Percentiles rank a stretch among this genome's conserved stretches.
Evolutionary conservation across 352 stramenopile genomes (phyloP).

Genomic region (Aphanomyces astaci): DNA sequence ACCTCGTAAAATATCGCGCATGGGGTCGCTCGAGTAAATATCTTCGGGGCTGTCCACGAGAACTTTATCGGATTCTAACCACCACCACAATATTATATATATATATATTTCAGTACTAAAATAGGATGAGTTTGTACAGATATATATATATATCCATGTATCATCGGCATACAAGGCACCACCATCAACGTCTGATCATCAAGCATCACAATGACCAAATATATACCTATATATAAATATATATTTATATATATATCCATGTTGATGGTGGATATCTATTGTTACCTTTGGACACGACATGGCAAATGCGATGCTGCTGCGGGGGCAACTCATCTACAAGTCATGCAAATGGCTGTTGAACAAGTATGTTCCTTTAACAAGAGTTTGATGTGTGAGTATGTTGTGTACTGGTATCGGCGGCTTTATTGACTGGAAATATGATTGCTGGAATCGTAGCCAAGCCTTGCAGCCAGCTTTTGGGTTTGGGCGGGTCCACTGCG

Average conservation of each 20-base stretch:
- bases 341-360: neutral
- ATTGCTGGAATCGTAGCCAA: neutral
- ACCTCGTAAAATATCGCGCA: conserved; percentile 52
- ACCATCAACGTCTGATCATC: too few species aligned
- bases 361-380: too few species aligned
- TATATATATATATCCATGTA: too few species aligned
- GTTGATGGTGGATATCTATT: too few species aligned
- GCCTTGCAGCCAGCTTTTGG: conserved; percentile 2
- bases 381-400: too few species aligned
- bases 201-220: too few species aligned
- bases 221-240: too few species aligned
- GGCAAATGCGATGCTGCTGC: neutral
- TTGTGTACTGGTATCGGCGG: neutral
- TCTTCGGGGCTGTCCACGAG: conserved; percentile 59
- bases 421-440: conserved; percentile 5
- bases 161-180: too few species aligned
- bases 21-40: conserved; percentile 51
- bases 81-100: too few species aligned
- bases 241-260: too few species aligned
- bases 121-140: too few species aligned
- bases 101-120: too few species aligned
- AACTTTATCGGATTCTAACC: conserved; percentile 28
- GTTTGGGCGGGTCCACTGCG: neutral
- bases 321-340: neutral
- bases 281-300: conserved; percentile 2